Conservation (phyloP, 2,329 filamentous ascomycete species). For the Cladophialophora exuberans region DNA sequence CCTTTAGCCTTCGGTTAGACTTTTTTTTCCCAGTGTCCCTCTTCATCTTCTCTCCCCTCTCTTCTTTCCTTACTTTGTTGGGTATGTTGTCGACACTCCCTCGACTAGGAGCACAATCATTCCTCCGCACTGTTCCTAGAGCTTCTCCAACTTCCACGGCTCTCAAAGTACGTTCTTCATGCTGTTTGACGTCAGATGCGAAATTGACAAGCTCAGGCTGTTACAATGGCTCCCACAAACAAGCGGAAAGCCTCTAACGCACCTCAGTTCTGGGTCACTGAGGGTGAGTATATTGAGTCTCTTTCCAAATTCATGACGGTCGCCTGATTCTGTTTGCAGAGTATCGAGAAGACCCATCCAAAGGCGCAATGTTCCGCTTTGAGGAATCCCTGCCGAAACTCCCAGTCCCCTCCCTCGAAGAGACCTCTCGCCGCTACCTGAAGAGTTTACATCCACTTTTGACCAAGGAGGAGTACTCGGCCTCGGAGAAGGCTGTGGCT, state of each 20-base stretch:
- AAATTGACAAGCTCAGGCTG: slow-evolving; percentile 25
- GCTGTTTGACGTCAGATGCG: slow-evolving; percentile 17
- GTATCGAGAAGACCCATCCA: slow-evolving; percentile 66
- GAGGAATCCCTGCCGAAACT: slow-evolving; percentile 67
- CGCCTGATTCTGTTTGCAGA: slow-evolving; percentile 47
- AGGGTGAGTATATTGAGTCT: slow-evolving; percentile 42
- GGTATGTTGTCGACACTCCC: slow-evolving; percentile 32
- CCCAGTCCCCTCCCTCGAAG: slow-evolving; percentile 66
- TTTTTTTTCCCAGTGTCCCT: slow-evolving; percentile 10
- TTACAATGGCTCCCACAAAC: slow-evolving; percentile 34
- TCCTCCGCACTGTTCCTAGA: slow-evolving; percentile 26
- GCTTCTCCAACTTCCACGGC: slow-evolving; percentile 18
- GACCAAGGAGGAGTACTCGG: slow-evolving; percentile 60
- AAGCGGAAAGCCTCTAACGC: slow-evolving; percentile 47
- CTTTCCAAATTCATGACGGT: background rate
- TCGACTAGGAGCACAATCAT: slow-evolving; percentile 24
- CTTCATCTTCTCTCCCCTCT: slow-evolving; percentile 5
- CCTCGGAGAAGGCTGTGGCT: slow-evolving; percentile 76
- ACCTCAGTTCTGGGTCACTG: slow-evolving; percentile 39
- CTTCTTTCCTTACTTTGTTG: slow-evolving; percentile 16
- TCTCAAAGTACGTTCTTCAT: slow-evolving; percentile 19
- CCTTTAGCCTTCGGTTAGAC: too few species aligned
- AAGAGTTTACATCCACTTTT: slow-evolving; percentile 69
- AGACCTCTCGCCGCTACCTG: slow-evolving; percentile 66
- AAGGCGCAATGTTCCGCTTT: slow-evolving; percentile 67